Percentiles rank a stretch among this genome's conserved stretches.
Conservation (phyloP, 106 monocot species). For the Allium fistulosum region DNA sequence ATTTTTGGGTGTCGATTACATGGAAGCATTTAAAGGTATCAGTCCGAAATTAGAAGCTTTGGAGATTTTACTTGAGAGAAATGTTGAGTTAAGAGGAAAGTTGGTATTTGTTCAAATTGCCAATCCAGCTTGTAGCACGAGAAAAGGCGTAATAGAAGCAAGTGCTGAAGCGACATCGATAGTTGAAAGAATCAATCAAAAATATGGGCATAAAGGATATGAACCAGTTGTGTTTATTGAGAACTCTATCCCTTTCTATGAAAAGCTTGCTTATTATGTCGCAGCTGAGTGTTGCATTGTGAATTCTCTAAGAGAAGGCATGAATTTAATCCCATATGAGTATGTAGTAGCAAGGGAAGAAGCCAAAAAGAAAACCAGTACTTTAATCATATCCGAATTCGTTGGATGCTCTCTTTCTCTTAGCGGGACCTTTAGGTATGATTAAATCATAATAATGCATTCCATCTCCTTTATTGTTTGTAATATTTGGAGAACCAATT, state of each 20-base stretch:
- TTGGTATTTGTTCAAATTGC: slow-evolving; percentile 58
- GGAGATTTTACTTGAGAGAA: slow-evolving; percentile 28
- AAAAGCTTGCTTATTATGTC: slow-evolving; percentile 47
- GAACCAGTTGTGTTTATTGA: slow-evolving; percentile 48
- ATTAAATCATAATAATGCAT: too few species aligned
- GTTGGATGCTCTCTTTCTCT: slow-evolving; percentile 63
- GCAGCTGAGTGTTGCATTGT: slow-evolving; percentile 62
- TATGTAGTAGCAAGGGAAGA: slow-evolving; percentile 49
- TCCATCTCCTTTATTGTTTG: too few species aligned
- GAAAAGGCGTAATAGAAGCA: slow-evolving; percentile 44
- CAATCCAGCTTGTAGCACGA: slow-evolving; percentile 41
- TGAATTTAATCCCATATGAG: slow-evolving; percentile 65
- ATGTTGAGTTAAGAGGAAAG: slow-evolving; percentile 24
- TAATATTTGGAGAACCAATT: too few species aligned
- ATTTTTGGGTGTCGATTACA: slow-evolving; percentile 48
- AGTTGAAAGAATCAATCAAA: slow-evolving; percentile 32
- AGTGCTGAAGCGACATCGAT: slow-evolving; percentile 25
- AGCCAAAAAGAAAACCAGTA: slow-evolving; percentile 7
- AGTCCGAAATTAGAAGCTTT: slow-evolving; percentile 41
- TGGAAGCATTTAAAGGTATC: slow-evolving; percentile 64
- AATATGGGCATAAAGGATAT: slow-evolving; percentile 30
- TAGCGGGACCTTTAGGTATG: slow-evolving; percentile 27
- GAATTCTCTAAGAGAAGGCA: slow-evolving; percentile 67
- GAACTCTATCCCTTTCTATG: slow-evolving; percentile 30
- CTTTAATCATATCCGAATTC: slow-evolving; percentile 52